These are phyloP conservation scores for Geotrichum macrosporum DNA, from an alignment of 1,139 yeast genomes.

Conservation along the genomic window DNA sequence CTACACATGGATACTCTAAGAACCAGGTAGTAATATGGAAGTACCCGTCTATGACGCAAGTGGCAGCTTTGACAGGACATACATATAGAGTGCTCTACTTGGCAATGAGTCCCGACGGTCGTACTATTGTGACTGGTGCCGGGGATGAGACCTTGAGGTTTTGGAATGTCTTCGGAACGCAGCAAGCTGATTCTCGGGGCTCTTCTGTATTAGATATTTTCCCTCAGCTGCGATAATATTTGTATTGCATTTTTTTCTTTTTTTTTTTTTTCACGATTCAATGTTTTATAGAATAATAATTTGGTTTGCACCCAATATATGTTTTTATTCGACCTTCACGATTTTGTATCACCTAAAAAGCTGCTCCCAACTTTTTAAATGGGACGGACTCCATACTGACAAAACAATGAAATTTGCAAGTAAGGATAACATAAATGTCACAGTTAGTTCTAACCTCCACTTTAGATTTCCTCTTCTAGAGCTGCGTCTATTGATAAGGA, in stretches of 20 bases:
- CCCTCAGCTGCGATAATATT: constrained; percentile 44
- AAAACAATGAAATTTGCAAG: constrained; percentile 11
- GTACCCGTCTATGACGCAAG: constrained; percentile 86
- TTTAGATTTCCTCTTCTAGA: constrained; percentile 15
- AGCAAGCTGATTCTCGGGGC: constrained; percentile 40
- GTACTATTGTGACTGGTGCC: constrained; percentile 97
- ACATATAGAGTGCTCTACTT: constrained; percentile 86
- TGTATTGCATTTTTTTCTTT: neutral
- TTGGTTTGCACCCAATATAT: too few species aligned
- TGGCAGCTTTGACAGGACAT: constrained; percentile 91
- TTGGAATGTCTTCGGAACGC: constrained; percentile 81
- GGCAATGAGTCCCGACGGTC: constrained; percentile 94
- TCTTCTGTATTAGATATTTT: constrained; percentile 67
- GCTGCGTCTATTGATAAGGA: constrained; percentile 82
- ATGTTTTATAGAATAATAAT: neutral
- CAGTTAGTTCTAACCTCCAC: neutral
- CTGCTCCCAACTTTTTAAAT: too few species aligned
- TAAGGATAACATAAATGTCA: too few species aligned
- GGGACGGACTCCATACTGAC: too few species aligned
- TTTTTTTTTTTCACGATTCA: neutral
- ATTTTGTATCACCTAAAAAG: too few species aligned
- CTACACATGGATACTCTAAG: constrained; percentile 91
- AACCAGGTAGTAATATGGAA: constrained; percentile 97
- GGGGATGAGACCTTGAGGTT: constrained; percentile 95
- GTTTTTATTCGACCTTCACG: neutral